Percentiles rank a stretch among this genome's conserved stretches.
Conservation (phyloP, 495 filamentous ascomycete genomes). For the Wilcoxina mikolae region DNA sequence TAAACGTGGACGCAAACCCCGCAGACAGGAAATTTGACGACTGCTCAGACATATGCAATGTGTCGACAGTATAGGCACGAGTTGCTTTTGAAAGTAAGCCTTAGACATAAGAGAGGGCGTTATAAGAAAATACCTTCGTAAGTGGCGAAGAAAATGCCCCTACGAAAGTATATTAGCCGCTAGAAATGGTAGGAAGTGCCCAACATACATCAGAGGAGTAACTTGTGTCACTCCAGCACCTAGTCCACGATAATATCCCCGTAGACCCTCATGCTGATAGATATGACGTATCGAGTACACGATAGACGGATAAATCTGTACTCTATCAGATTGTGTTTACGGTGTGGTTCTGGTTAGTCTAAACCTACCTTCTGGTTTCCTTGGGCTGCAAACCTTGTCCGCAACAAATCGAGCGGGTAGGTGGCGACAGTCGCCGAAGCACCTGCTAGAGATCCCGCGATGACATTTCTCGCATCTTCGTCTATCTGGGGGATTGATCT, state of each 20-base stretch:
- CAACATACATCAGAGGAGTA: slow-evolving; percentile 63
- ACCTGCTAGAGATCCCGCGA: slow-evolving; percentile 68
- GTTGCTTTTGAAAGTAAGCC: not conserved
- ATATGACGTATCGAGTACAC: slow-evolving; percentile 55
- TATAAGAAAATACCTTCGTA: slow-evolving; percentile 44
- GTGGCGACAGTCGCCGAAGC: slow-evolving; percentile 66
- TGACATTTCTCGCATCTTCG: slow-evolving; percentile 51
- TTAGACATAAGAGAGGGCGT: not conserved
- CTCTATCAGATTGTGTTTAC: not conserved
- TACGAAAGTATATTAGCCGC: not conserved
- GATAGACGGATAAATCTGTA: slow-evolving; percentile 52
- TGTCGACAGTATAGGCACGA: not conserved
- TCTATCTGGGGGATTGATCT: slow-evolving; percentile 34
- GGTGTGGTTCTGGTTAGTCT: not conserved
- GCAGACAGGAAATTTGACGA: slow-evolving; percentile 41
- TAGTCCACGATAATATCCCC: slow-evolving; percentile 77
- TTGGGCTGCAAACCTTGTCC: slow-evolving; percentile 90
- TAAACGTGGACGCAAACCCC: slow-evolving; percentile 56
- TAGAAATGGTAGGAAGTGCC: not conserved
- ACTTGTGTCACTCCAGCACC: slow-evolving; percentile 69
- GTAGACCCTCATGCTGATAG: slow-evolving; percentile 50
- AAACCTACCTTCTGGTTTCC: slow-evolving; percentile 47
- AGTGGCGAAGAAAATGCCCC: slow-evolving; percentile 72
- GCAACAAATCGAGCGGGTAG: slow-evolving; percentile 85
- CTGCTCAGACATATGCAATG: not conserved